A percentile compares a stretch with the other conserved stretches of the same genome.
phyloP scores from a whole-genome alignment of 768 basidiomycete species.

The Daedaleopsis sinensis region DNA sequence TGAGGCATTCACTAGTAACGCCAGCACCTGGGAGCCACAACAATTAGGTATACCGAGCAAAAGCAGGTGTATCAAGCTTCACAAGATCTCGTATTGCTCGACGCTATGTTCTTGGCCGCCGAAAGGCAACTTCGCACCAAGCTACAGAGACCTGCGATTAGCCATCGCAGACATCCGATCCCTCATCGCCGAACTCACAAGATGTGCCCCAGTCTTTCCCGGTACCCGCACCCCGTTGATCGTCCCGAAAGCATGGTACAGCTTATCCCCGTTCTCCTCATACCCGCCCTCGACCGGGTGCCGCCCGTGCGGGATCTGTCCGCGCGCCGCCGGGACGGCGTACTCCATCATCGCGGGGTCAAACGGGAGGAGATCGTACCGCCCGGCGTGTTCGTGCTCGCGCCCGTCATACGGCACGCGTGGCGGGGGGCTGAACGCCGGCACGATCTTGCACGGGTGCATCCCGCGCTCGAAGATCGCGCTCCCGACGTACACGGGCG shows the following conservation, averaged over 20 bases:
- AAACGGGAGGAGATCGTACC: conserved; percentile 79
- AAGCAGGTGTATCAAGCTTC: conserved; percentile 26
- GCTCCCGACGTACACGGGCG: conserved; percentile 73
- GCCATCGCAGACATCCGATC: neutral
- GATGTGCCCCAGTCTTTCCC: conserved; percentile 72
- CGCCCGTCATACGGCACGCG: conserved; percentile 65
- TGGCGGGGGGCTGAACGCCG: conserved; percentile 52
- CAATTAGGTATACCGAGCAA: neutral
- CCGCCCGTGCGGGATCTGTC: conserved; percentile 58
- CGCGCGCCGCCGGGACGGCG: conserved; percentile 62
- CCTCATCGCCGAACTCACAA: conserved; percentile 43
- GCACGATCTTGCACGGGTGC: conserved; percentile 83
- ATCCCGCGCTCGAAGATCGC: conserved; percentile 67
- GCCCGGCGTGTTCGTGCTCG: conserved; percentile 62
- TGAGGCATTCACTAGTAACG: conserved; percentile 15
- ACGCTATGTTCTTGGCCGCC: conserved; percentile 42
- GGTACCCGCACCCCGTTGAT: conserved; percentile 61
- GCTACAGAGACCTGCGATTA: conserved; percentile 28
- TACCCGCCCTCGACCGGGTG: conserved; percentile 74
- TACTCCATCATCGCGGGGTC: conserved; percentile 72
- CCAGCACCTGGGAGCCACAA: conserved; percentile 39
- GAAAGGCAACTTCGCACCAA: conserved; percentile 45
- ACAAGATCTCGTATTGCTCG: conserved; percentile 48
- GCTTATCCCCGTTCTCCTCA: conserved; percentile 64
- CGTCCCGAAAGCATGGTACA: conserved; percentile 67